Base-by-base conservation (phyloP, 2,329 filamentous ascomycete species). In the Ascocoryne sarcoides region DNA sequence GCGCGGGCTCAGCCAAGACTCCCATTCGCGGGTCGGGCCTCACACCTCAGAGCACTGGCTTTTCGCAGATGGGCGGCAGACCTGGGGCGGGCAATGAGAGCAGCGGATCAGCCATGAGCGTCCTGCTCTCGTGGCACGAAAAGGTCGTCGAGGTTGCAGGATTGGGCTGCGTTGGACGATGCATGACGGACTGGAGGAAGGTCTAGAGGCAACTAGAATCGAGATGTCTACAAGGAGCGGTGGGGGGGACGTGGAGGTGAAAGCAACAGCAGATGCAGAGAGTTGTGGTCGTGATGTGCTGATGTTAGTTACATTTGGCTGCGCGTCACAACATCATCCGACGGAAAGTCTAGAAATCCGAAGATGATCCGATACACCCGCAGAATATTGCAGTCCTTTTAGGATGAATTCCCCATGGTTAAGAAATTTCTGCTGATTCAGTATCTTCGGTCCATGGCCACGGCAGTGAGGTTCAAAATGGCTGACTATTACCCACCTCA, bases 41-140 rank as follows among this genome's bases (percentile, higher is more conserved):
- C 41, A 73, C 84, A 18, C 86, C 88, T 31, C 85, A 94, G 65
- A 71, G 76, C 42, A 93, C 88, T 4, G 88, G 88, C 14, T 95
- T 95, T 67, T 89, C 84, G 57, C 90, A 95, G 65, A 75, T 90
- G 31, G 69, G 68, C 14, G 63, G 63, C 10, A 65, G 77, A 39
- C 70, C 75, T 5, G 70, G 68, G 18, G 67, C 56, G 7, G 60
- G 67, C 28, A 75, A 69, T 59, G 77, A 82, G 59, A 83, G 85
- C 34, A 81, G 86, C 47, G 84, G 86, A 26, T 82, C 88, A 42
- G 84, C 82, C 39, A 96, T 96, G 92, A 96, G 92, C 60, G 92
- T 98, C 37, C 64, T 98, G 60, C 69, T 98, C 52, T 95, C 88
- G 65, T 98, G 92, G 92, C 92, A 98, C 61, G 92, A 98, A 71